Evolutionary conservation across 2,329 filamentous ascomycete species (phyloP).

Genomic region (Penicillium polonicum): DNA sequence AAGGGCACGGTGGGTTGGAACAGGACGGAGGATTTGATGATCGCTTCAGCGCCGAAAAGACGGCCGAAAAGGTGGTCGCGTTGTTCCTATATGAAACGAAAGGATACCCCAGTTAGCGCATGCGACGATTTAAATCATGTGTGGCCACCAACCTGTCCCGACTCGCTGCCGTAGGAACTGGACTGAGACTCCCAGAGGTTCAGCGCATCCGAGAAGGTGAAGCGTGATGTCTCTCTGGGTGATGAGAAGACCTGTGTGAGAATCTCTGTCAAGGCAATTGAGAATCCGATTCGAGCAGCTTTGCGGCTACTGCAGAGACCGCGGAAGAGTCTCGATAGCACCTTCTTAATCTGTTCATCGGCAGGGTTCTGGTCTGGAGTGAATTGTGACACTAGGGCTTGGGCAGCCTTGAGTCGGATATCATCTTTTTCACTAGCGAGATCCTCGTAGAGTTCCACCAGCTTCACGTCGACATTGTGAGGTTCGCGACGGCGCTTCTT

Average conservation of each 20-base stretch:
- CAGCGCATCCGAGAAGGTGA: conserved; percentile 47
- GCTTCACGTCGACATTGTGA: conserved; percentile 45
- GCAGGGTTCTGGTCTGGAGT: conserved; percentile 41
- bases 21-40: conserved; percentile 75
- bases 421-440: conserved; percentile 49
- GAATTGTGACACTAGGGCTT: conserved; percentile 45
- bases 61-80: conserved; percentile 82
- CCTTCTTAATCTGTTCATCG: conserved; percentile 43
- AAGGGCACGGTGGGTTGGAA: conserved; percentile 57
- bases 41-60: conserved; percentile 81
- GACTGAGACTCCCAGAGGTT: conserved; percentile 55
- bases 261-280: conserved; percentile 80
- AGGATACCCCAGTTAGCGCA: conserved; percentile 51
- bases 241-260: conserved; percentile 65
- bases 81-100: conserved; percentile 66
- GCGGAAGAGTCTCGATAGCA: conserved; percentile 68
- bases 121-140: neutral
- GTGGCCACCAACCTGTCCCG: conserved; percentile 50
- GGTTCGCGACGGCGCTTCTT: conserved; percentile 47
- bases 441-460: conserved; percentile 52
- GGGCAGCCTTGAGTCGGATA: conserved; percentile 47
- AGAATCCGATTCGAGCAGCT: conserved; percentile 84
- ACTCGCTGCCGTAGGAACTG: conserved; percentile 51
- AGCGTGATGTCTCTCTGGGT: conserved; percentile 30
- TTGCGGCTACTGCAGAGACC: conserved; percentile 89